Percentiles rank a stretch among this genome's conserved stretches.
phyloP scores from a whole-genome alignment of 1,284 basidiomycete species.

The Ganoderma leucocontextum region DNA sequence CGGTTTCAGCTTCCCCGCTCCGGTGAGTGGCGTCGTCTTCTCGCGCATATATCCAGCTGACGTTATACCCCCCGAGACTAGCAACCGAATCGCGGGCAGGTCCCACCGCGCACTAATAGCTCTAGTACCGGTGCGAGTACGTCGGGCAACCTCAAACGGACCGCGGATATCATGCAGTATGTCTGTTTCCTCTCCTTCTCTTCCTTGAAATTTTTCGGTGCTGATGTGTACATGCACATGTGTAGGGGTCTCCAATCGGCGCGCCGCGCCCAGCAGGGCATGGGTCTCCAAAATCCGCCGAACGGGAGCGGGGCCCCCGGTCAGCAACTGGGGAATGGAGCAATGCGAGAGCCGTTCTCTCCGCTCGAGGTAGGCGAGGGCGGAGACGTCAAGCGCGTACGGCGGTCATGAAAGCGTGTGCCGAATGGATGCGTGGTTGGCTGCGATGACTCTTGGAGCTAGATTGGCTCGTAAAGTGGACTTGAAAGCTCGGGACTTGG shows the following conservation, averaged over 20 bases:
- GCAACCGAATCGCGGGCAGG: slow-evolving; percentile 12
- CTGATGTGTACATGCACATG: not conserved
- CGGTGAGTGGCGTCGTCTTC: not conserved
- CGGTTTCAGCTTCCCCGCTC: slow-evolving; percentile 59
- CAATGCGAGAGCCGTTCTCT: slow-evolving; percentile 47
- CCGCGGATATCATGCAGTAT: slow-evolving; percentile 50
- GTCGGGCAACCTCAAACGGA: slow-evolving; percentile 46
- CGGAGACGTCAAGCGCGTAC: slow-evolving; percentile 58
- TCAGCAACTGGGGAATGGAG: slow-evolving; percentile 10
- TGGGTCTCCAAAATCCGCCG: slow-evolving; percentile 53
- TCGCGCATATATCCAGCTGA: not conserved
- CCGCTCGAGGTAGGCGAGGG: slow-evolving; percentile 51
- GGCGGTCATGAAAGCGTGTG: slow-evolving; percentile 42
- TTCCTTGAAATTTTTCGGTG: not conserved
- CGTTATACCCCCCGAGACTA: not conserved
- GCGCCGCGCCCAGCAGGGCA: slow-evolving; percentile 45
- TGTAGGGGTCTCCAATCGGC: slow-evolving; percentile 22
- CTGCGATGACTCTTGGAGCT: not conserved
- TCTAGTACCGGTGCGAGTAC: slow-evolving; percentile 7
- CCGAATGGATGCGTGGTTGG: not conserved
- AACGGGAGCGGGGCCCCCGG: slow-evolving; percentile 9
- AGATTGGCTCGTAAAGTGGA: not conserved
- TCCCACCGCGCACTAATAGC: not conserved
- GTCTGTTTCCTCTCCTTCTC: slow-evolving; percentile 20
- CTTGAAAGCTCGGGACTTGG: not conserved